A percentile compares a stretch with the other conserved stretches of the same genome.
Evolutionary conservation across 2,329 filamentous ascomycete species (phyloP).

Genomic region (Aspergillus candidus): DNA sequence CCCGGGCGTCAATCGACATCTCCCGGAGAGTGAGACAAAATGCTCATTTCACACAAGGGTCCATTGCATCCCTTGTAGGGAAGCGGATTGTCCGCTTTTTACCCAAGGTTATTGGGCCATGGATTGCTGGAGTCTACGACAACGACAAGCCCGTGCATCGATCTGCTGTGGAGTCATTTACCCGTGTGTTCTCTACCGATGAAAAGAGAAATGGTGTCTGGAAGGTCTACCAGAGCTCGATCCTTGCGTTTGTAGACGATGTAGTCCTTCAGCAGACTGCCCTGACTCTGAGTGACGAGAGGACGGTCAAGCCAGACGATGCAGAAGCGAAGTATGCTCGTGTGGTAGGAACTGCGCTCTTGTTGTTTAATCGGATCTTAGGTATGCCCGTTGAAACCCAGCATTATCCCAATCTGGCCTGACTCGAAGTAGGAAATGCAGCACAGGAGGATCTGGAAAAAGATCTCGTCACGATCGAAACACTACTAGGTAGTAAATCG

Average conservation of each 20-base stretch:
- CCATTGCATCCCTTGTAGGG: slow-evolving; percentile 53
- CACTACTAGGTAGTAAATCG: slow-evolving; percentile 57
- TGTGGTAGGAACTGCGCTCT: slow-evolving; percentile 59
- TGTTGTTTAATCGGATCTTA: slow-evolving; percentile 51
- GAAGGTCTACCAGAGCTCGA: slow-evolving; percentile 71
- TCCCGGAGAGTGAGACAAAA: slow-evolving; percentile 81
- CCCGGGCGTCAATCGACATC: slow-evolving; percentile 83
- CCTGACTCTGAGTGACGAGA: slow-evolving; percentile 80
- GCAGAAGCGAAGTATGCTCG: slow-evolving; percentile 78
- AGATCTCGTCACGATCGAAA: slow-evolving; percentile 56
- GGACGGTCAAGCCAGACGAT: slow-evolving; percentile 77
- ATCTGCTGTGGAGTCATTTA: slow-evolving; percentile 71
- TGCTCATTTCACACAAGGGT: slow-evolving; percentile 68
- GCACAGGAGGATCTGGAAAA: slow-evolving; percentile 51
- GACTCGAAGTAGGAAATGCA: slow-evolving; percentile 27
- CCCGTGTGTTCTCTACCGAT: slow-evolving; percentile 67
- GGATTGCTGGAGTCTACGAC: slow-evolving; percentile 86
- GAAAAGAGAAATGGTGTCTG: slow-evolving; percentile 75
- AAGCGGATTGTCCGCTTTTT: slow-evolving; percentile 80
- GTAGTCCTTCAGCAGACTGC: slow-evolving; percentile 72
- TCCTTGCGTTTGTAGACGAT: slow-evolving; percentile 74
- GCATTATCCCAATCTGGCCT: neutral
- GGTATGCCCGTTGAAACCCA: slow-evolving; percentile 22
- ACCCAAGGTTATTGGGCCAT: slow-evolving; percentile 73
- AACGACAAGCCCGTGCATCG: slow-evolving; percentile 69